These are phyloP conservation scores for Tylopilus sp. DNA, from an alignment of 768 basidiomycete species.

Conservation along the genomic window DNA sequence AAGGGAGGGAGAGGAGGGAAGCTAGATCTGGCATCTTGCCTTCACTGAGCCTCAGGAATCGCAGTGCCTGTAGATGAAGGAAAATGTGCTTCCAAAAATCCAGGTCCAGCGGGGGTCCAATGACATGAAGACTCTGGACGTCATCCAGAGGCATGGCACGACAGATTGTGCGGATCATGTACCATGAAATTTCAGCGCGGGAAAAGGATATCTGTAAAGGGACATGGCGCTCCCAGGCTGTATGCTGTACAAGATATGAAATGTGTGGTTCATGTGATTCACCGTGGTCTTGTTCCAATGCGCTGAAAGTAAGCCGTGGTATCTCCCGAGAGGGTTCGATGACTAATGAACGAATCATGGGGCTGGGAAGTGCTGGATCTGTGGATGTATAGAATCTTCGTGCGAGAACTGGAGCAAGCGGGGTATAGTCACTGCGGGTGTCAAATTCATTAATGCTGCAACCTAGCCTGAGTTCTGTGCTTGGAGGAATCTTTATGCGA, in stretches of 20 bases:
- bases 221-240: not conserved
- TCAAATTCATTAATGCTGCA: not conserved
- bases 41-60: not conserved
- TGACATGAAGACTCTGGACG: not conserved
- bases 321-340: not conserved
- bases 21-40: not conserved
- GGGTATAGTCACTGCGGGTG: not conserved
- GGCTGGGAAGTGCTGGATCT: not conserved
- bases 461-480: not conserved
- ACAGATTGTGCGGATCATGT: not conserved
- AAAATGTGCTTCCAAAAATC: constrained; percentile 4
- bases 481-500: not conserved
- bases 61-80: not conserved
- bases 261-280: no score
- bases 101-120: not conserved
- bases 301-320: not conserved
- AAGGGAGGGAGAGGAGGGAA: not conserved
- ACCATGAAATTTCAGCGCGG: not conserved
- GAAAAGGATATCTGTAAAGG: not conserved
- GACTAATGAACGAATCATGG: not conserved
- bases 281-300: not conserved
- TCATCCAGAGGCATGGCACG: not conserved
- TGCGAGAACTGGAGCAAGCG: not conserved
- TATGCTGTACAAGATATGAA: no score
- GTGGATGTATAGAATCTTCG: not conserved